Base-by-base conservation (phyloP, 2,329 filamentous ascomycete genomes). In the Onygenales sp. region DNA sequence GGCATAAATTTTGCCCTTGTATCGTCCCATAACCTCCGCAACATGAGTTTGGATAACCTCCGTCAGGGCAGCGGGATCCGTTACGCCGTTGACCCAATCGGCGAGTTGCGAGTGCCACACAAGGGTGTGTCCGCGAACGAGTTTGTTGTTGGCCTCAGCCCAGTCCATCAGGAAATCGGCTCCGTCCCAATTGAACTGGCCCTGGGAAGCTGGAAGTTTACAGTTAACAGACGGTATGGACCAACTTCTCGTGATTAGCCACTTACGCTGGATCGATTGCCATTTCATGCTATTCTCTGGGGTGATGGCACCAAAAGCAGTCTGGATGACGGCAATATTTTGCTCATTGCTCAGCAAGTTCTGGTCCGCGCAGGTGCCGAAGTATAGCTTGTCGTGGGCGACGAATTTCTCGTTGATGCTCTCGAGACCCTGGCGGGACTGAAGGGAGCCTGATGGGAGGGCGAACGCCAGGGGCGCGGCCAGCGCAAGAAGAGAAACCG, bases 281-380 rank as follows among this genome's bases (percentile, higher is more conserved):
- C 83, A 87, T 69, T 87, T 86, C 78, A 85, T 84, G 63, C 75
- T 80, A 74, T 87, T 86, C 73, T 87, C 84, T 1, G 79, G 77
- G 0, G 83, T 85, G 21, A 87, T 72, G 64, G 81, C 77, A 17
- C 83, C 82, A 57, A 86, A 86, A 66, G 84, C 72, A 52, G 73
- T 70, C 57, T 75, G 71, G 65, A 85, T 77, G 60, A 84, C 74
- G 54, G 74, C 73, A n/a, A 74, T 74, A 54, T 77, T 80, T 47
- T 47, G 44, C 31, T 47, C 14, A 33, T 47, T 31, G 13, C 2
- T 31, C 14, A 47, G 31, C 13, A 47, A 33, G 31, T 14, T 31
- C 44, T 34, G 11, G 27, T 47, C 44, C 6, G 44, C 7, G 27
- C 17, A 31, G 21, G 44, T 47, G n/a, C 44, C 44, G 31, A 47